Conservation (phyloP, 2,329 filamentous ascomycete species). For the Parafenestella ontariensis region DNA sequence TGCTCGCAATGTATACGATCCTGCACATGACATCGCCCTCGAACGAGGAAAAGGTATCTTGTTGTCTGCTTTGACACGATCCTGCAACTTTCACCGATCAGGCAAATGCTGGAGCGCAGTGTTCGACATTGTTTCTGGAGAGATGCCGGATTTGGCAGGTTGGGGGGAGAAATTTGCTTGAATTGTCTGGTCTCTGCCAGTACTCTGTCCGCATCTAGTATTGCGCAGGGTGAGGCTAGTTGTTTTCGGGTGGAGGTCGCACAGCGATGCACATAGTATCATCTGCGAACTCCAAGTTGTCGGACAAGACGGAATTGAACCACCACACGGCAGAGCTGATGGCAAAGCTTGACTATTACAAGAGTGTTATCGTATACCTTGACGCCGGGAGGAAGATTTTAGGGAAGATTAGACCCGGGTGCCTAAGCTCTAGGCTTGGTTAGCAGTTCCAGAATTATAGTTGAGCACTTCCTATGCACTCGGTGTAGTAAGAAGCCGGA, state of each 20-base stretch:
- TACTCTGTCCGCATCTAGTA: too few relatives aligned
- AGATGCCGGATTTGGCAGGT: slow-evolving; percentile 15
- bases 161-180: not conserved
- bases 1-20: not conserved
- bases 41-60: not conserved
- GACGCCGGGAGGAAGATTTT: too few relatives aligned
- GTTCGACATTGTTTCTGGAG: slow-evolving; percentile 1
- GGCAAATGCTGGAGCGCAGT: slow-evolving; percentile 12
- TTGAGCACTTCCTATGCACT: too few relatives aligned
- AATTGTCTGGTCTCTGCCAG: not conserved
- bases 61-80: not conserved
- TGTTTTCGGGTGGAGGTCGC: not conserved
- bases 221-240: too few relatives aligned
- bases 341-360: too few relatives aligned
- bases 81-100: slow-evolving; percentile 8
- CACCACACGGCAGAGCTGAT: too few relatives aligned
- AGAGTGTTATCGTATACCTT: too few relatives aligned
- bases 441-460: too few relatives aligned
- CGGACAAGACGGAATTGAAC: too few relatives aligned
- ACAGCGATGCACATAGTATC: not conserved
- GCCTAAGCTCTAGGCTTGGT: too few relatives aligned
- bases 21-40: not conserved
- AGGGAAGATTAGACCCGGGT: too few relatives aligned
- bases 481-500: too few relatives aligned
- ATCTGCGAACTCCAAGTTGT: not conserved